A percentile compares a stretch with the other conserved stretches of the same genome.
Evolutionary conservation across 2,329 filamentous ascomycete species (phyloP).

Genomic region (Cladobotryum mycophilum): DNA sequence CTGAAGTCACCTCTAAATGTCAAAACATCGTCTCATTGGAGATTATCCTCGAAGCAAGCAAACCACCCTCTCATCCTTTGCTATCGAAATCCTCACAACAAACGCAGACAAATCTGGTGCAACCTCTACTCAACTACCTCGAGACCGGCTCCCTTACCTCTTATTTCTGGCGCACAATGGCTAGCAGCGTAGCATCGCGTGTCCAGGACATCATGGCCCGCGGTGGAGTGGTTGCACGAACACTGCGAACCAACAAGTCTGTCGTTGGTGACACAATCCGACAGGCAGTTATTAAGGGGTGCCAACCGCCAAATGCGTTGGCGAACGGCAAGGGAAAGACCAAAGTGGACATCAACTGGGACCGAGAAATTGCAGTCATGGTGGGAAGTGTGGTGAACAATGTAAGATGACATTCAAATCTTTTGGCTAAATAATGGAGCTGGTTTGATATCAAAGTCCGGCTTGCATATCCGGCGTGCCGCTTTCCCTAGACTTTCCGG

Average conservation of each 20-base stretch:
- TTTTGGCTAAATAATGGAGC: too few relatives aligned
- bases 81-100: constrained; percentile 36
- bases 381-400: constrained; percentile 70
- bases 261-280: constrained; percentile 69
- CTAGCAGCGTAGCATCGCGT: constrained; percentile 65
- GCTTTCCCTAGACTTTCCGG: too few relatives aligned
- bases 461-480: too few relatives aligned
- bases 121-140: constrained; percentile 66
- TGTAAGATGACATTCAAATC: constrained; percentile 27
- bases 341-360: constrained; percentile 58
- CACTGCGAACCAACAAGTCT: constrained; percentile 68
- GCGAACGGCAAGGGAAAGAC: constrained; percentile 36
- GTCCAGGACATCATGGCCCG: constrained; percentile 80
- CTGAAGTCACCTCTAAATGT: constrained; percentile 76
- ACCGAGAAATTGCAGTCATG: constrained; percentile 92
- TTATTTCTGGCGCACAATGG: constrained; percentile 90
- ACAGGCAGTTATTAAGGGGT: constrained; percentile 76
- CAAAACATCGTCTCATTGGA: constrained; percentile 90
- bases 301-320: constrained; percentile 56
- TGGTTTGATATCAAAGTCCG: too few relatives aligned
- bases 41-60: constrained; percentile 62
- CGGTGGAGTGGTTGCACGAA: constrained; percentile 78
- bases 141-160: constrained; percentile 83
- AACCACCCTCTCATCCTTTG: constrained; percentile 63
- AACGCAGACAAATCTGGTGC: constrained; percentile 51